Evolutionary conservation across 495 filamentous ascomycete species (phyloP), one percentile per base, ranked within the genome.

Genomic region (Extremus antarcticus): DNA sequence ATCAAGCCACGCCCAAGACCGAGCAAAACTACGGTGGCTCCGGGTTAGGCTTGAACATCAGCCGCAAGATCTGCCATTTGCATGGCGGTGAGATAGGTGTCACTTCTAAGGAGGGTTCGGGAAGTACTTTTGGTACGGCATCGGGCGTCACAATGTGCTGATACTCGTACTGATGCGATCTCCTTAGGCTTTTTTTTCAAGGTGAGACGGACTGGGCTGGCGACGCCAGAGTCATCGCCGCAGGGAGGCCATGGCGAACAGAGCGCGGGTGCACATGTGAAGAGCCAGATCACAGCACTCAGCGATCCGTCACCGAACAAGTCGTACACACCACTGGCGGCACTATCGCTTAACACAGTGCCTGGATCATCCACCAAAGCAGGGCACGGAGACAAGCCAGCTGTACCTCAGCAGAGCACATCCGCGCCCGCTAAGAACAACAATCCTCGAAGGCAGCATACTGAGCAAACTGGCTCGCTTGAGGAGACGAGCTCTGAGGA

Each of bases 41-140:
- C 25, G 68, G 68, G n/a, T 52, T 71, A 20, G 68, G 68, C 16
- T 61, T 70, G 11, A 67, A 67, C 55, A 71, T 71, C 24, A 63
- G 58, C n/a, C 55, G 68, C 25, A 66, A 71, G 52, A 55, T 68
- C 46, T 59, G 62, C 51, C 65, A 71, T 52, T 53, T 71, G 1
- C 67, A 69, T 53, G 68, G 68, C 19, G 68, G 68, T 11, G 68
- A 71, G 22, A 67, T 71, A 32, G 68, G 68, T 13, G 68, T 71
- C 4, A 63, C 59, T 32, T 67, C 65, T 0, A 63, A 62, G 52
- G 59, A 65, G 25, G 66, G 64, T 16, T 45, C 54, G 22, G 68
- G 68, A 24, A 62, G 53, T 20, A 70, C 68, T 0, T 71, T 71
- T 53, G n/a, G n/a, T n/a, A n/a, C n/a, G n/a, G n/a, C n/a, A n/a